Evolutionary conservation across 2,329 filamentous ascomycete genomes (phyloP), one percentile per base, ranked within the genome.

Genomic region (Phaeosphaeria sp.): DNA sequence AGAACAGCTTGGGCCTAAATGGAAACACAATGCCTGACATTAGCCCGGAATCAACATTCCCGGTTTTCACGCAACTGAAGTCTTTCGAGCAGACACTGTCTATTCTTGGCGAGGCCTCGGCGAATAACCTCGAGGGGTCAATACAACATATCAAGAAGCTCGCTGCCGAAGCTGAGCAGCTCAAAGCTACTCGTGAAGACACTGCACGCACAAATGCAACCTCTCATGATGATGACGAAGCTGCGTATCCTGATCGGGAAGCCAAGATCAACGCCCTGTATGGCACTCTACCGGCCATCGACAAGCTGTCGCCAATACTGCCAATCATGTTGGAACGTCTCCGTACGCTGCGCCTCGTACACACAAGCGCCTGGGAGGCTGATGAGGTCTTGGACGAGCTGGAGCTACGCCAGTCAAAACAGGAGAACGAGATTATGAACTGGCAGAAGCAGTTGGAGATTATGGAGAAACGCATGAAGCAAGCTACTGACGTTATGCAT

Each of bases 191-290:
- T 4, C 73, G 75, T 39, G 55, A 64, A 21, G 71, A 75, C 46
- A 68, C 66, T 39, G 64, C 65, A 47, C 65, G 66, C 23, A 54
- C 59, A 46, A 52, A 55, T 11, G 44, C 52, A 5, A 50, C 46
- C 11, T 44, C 27, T 20, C 52, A 56, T 15, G 67, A 69, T 11
- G 51, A n/a, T 46, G 67, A 64, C 23, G 49, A 54, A 1, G 46
- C 65, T 46, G 54, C 73, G 53, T 83, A 89, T 55, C 82, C 84
- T 9, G 92, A 96, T 67, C 90, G 96, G 68, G 85, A 88, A 42
- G 85, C 91, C 52, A 97, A 97, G 75, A 90, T 99, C 74, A 95
- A 96, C 64, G 91, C 93, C 1, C 85, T 99, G 5, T 97, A 97
- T 77, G 90, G 91, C 1, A 91, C 92, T 2, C 81, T 99, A 17